Percentiles rank a stretch among this genome's conserved stretches.
Evolutionary conservation across 352 stramenopile genomes (phyloP).

Genomic region (Plasmopara muralis): DNA sequence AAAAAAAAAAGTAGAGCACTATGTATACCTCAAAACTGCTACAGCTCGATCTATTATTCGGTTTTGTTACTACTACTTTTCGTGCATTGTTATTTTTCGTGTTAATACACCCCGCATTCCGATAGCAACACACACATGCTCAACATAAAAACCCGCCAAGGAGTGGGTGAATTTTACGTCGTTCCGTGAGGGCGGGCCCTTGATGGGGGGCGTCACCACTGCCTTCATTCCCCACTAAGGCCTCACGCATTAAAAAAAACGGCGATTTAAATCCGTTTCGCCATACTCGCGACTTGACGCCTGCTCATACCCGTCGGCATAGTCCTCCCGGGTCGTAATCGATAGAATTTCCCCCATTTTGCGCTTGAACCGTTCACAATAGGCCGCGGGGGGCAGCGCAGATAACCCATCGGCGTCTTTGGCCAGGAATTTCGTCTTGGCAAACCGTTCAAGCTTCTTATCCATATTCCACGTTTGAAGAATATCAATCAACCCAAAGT

Average conservation of each 20-base stretch:
- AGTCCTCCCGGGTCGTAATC: constrained; percentile 61
- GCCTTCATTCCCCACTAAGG: constrained; percentile 28
- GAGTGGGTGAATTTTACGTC: constrained; percentile 25
- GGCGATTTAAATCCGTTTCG: constrained; percentile 22
- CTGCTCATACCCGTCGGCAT: constrained; percentile 33
- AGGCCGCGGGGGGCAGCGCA: constrained; percentile 70
- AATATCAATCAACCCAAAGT: constrained; percentile 87
- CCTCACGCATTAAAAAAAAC: constrained; percentile 53
- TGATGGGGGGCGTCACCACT: constrained; percentile 27
- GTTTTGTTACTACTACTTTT: no score
- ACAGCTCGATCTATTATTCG: no score
- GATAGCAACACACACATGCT: background rate
- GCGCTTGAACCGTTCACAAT: constrained; percentile 84
- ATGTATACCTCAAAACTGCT: no score
- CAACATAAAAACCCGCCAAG: constrained; percentile 26
- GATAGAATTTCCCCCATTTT: constrained; percentile 85
- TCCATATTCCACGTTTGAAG: constrained; percentile 87
- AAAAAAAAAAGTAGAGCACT: no score
- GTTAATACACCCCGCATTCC: no score
- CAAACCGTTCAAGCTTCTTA: constrained; percentile 86
- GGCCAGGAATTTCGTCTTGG: constrained; percentile 78
- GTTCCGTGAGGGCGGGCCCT: constrained; percentile 31
- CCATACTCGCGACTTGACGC: constrained; percentile 30
- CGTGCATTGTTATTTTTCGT: background rate
- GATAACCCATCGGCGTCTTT: constrained; percentile 78